phyloP scores from a whole-genome alignment of 129 eudicot species.

The Centrapalus pauciflorus region DNA sequence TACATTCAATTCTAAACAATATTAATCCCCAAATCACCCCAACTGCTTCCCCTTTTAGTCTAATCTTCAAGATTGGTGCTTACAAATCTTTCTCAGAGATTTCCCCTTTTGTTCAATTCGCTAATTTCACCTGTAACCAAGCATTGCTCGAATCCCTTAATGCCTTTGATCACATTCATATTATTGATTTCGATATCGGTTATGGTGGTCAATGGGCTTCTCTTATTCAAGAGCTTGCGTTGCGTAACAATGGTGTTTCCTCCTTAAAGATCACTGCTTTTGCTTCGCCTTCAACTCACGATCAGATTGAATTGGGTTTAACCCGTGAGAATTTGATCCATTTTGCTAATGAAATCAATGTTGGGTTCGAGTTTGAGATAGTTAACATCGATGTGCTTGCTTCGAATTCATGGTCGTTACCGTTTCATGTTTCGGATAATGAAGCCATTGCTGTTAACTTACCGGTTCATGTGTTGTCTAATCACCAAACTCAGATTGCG shows the following conservation, averaged over 20 bases:
- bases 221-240: slow-evolving; percentile 89
- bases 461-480: slow-evolving; percentile 56
- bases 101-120: slow-evolving; percentile 80
- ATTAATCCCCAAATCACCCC: slow-evolving; percentile 34
- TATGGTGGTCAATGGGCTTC: slow-evolving; percentile 99
- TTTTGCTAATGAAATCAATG: slow-evolving; percentile 67
- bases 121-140: slow-evolving; percentile 85
- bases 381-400: slow-evolving; percentile 56
- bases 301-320: slow-evolving; percentile 73
- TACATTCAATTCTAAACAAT: slow-evolving; percentile 34
- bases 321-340: slow-evolving; percentile 70
- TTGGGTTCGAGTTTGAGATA: slow-evolving; percentile 61
- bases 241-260: slow-evolving; percentile 50
- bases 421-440: slow-evolving; percentile 40
- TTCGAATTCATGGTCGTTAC: slow-evolving; percentile 58
- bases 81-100: slow-evolving; percentile 79
- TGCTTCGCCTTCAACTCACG: slow-evolving; percentile 64
- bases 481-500: slow-evolving; percentile 43
- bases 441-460: slow-evolving; percentile 86
- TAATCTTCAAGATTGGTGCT: slow-evolving; percentile 81
- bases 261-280: slow-evolving; percentile 75
- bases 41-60: slow-evolving; percentile 50
- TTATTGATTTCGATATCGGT: slow-evolving; percentile 86
- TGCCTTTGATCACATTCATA: slow-evolving; percentile 59
- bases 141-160: slow-evolving; percentile 74